phyloP scores from a whole-genome alignment of 2,329 filamentous ascomycete genomes.

The Hypoxylon sp. region DNA sequence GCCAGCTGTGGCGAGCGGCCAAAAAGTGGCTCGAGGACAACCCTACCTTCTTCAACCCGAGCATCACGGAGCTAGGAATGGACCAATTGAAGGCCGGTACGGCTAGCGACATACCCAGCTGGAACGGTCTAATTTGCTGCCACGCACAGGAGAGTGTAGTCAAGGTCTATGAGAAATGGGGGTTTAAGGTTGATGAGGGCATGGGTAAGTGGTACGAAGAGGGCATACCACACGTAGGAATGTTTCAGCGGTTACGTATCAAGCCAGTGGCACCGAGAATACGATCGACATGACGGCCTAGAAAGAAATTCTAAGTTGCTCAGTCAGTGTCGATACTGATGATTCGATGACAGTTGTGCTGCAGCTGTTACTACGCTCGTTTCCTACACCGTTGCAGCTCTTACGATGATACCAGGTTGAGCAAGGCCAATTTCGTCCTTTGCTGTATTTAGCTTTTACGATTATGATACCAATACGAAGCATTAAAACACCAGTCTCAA shows the following conservation, averaged over 20 bases:
- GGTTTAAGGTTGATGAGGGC: slow-evolving; percentile 79
- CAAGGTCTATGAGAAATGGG: slow-evolving; percentile 77
- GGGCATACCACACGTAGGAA: slow-evolving; percentile 86
- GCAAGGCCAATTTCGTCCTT: slow-evolving; percentile 23
- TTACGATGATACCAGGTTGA: slow-evolving; percentile 38
- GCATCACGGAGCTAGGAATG: slow-evolving; percentile 61
- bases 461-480: slow-evolving; percentile 22
- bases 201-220: slow-evolving; percentile 88
- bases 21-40: slow-evolving; percentile 77
- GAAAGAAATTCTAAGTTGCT: background rate
- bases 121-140: slow-evolving; percentile 82
- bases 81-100: slow-evolving; percentile 60
- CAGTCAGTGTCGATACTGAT: background rate
- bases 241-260: slow-evolving; percentile 73
- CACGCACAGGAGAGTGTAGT: slow-evolving; percentile 82
- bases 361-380: slow-evolving; percentile 9
- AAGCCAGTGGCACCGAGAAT: slow-evolving; percentile 38
- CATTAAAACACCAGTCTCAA: slow-evolving; percentile 26
- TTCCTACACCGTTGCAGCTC: slow-evolving; percentile 11
- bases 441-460: slow-evolving; percentile 13
- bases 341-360: background rate
- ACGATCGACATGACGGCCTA: slow-evolving; percentile 18
- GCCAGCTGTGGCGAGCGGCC: slow-evolving; percentile 76
- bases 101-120: slow-evolving; percentile 66
- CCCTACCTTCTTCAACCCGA: slow-evolving; percentile 68